A percentile compares a stretch with the other conserved stretches of the same genome.
These are phyloP conservation scores for Heterobasidion annosum DNA, from an alignment of 1,284 basidiomycete species.

Conservation along the genomic window DNA sequence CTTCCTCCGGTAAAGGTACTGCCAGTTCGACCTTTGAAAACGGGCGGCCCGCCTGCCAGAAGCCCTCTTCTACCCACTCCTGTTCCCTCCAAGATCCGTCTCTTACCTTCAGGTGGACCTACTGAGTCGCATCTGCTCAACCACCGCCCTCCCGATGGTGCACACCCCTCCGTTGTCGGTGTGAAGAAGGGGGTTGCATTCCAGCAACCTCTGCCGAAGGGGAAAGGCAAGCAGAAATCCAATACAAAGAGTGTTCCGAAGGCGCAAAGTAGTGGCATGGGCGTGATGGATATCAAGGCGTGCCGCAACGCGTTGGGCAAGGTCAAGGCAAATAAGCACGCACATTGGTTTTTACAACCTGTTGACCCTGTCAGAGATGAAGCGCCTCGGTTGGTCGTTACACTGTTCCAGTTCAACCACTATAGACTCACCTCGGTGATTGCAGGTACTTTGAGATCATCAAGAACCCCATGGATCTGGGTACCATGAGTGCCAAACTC, in stretches of 20 bases:
- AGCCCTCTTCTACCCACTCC: slow-evolving; percentile 33
- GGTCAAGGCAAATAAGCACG: slow-evolving; percentile 63
- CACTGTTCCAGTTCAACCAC: slow-evolving; percentile 8
- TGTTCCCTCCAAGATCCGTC: slow-evolving; percentile 47
- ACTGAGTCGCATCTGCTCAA: neutral
- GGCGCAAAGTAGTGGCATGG: slow-evolving; percentile 78
- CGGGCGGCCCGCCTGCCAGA: slow-evolving; percentile 29
- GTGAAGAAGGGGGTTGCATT: slow-evolving; percentile 10
- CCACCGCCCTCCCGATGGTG: neutral
- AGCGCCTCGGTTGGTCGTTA: slow-evolving; percentile 64
- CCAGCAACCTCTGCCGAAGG: slow-evolving; percentile 6
- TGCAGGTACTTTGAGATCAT: slow-evolving; percentile 84
- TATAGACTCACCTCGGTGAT: neutral
- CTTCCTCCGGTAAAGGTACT: slow-evolving; percentile 30
- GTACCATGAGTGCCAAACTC: slow-evolving; percentile 83
- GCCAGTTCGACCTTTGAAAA: slow-evolving; percentile 31
- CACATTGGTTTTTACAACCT: slow-evolving; percentile 72
- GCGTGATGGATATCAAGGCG: slow-evolving; percentile 69
- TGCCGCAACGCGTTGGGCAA: slow-evolving; percentile 82
- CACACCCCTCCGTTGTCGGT: slow-evolving; percentile 22
- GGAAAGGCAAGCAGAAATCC: slow-evolving; percentile 16
- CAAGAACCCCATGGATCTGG: slow-evolving; percentile 92
- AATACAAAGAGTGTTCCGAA: slow-evolving; percentile 47
- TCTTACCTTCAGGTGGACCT: slow-evolving; percentile 25
- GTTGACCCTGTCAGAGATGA: slow-evolving; percentile 86